These are phyloP conservation scores for Tetrapisispora phaffii DNA, from an alignment of 805 yeast genomes.

Conservation along the genomic window DNA sequence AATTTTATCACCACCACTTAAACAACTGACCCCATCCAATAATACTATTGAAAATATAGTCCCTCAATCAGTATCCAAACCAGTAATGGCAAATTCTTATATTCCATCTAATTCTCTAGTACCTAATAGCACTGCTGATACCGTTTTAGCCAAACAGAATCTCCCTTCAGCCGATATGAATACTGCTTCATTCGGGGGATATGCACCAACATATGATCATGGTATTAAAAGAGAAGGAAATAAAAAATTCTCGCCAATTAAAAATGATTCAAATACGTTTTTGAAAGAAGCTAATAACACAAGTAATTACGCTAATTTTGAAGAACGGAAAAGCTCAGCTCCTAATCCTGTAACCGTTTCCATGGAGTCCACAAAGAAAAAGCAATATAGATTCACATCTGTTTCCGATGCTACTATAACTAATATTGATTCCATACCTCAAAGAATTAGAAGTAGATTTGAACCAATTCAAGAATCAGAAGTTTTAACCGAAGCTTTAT, in stretches of 20 bases:
- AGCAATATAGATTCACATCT: background rate
- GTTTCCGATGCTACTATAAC: background rate
- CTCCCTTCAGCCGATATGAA: background rate
- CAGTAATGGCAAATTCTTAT: background rate
- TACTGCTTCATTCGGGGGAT: background rate
- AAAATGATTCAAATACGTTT: background rate
- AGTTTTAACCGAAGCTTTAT: slow-evolving; percentile 11
- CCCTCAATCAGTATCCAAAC: background rate
- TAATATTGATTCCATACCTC: background rate
- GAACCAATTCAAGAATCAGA: slow-evolving; percentile 19
- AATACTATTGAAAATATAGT: background rate
- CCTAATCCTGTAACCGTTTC: background rate
- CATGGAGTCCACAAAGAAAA: background rate
- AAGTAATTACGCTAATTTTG: background rate
- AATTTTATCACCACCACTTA: no score
- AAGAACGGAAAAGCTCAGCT: background rate
- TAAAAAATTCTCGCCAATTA: background rate
- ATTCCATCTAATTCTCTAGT: background rate
- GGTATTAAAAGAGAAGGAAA: background rate
- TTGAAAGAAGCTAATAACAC: background rate
- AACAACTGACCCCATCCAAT: no score
- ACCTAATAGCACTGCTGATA: background rate
- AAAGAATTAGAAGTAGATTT: slow-evolving; percentile 8
- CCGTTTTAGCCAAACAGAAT: background rate
- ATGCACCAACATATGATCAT: background rate